Percentiles rank a stretch among this genome's conserved stretches.
phyloP scores from a whole-genome alignment of 2,329 filamentous ascomycete genomes.

The Colletotrichum melonis region DNA sequence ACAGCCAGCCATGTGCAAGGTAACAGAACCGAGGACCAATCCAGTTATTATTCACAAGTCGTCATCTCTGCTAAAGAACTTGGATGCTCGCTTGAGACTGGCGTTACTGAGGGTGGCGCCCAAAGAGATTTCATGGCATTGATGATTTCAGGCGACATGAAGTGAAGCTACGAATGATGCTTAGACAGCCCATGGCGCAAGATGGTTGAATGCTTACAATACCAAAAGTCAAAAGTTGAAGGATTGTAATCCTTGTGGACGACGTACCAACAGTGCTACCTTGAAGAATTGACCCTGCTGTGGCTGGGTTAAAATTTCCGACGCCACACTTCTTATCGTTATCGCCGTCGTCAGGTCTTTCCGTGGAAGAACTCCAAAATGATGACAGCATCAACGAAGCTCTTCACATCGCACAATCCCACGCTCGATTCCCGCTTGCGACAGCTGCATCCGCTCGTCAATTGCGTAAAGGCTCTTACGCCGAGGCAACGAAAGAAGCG shows the following conservation, averaged over 20 bases:
- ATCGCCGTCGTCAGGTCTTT: conserved; percentile 9
- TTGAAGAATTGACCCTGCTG: neutral
- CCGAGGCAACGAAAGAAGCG: neutral
- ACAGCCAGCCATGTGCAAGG: neutral
- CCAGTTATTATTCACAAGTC: neutral
- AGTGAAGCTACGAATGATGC: neutral
- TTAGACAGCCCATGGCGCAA: no score
- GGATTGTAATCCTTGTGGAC: neutral
- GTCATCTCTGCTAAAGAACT: neutral
- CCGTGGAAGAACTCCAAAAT: neutral
- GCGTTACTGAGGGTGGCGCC: neutral
- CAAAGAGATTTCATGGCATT: neutral
- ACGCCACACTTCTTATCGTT: conserved; percentile 27
- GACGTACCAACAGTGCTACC: neutral
- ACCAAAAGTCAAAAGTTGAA: neutral
- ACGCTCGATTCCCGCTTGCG: neutral
- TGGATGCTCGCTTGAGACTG: neutral
- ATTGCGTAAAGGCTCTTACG: neutral
- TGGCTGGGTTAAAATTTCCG: neutral
- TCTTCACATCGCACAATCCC: neutral
- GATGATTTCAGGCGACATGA: neutral
- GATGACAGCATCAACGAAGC: conserved; percentile 21
- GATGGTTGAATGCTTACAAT: neutral
- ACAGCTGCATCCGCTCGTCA: neutral
- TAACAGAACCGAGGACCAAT: no score